Percentiles rank a stretch among this genome's conserved stretches.
Conservation (phyloP, 1,139 yeast genomes). For the Candida gigantensis region DNA sequence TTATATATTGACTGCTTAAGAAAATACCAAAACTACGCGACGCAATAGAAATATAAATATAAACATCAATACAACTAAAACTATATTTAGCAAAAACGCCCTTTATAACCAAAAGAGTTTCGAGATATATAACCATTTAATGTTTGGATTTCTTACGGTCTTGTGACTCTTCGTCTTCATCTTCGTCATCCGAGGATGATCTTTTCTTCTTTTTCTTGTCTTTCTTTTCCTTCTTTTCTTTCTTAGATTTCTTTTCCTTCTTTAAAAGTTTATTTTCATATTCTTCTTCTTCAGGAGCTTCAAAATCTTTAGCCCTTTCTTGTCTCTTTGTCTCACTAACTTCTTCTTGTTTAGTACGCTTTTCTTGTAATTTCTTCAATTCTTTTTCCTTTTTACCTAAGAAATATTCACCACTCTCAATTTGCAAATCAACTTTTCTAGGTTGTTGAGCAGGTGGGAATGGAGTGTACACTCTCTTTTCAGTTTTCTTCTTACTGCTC, state of each 20-base stretch:
- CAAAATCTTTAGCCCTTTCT: conserved; percentile 76
- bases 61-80: too few species aligned
- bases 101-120: conserved; percentile 2
- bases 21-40: too few species aligned
- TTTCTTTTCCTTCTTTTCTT: conserved; percentile 25
- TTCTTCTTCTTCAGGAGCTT: conserved; percentile 80
- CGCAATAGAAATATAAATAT: too few species aligned
- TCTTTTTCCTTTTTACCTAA: conserved; percentile 83
- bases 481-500: conserved; percentile 60
- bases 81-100: too few species aligned
- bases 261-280: conserved; percentile 36
- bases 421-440: conserved; percentile 94
- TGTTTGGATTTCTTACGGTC: conserved; percentile 12
- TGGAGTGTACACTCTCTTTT: conserved; percentile 92
- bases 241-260: conserved; percentile 21
- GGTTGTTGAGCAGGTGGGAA: conserved; percentile 99
- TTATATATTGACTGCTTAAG: too few species aligned
- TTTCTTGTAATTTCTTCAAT: conserved; percentile 68
- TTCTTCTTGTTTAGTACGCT: conserved; percentile 76
- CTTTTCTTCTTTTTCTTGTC: conserved; percentile 23
- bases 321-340: conserved; percentile 63
- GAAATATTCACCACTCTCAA: conserved; percentile 98
- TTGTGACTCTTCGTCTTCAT: conserved; percentile 7
- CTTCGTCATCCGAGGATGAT: conserved; percentile 13
- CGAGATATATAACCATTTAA: background rate